Evolutionary conservation across 1,139 yeast genomes (phyloP).

Genomic region (Pichia cactophila): DNA sequence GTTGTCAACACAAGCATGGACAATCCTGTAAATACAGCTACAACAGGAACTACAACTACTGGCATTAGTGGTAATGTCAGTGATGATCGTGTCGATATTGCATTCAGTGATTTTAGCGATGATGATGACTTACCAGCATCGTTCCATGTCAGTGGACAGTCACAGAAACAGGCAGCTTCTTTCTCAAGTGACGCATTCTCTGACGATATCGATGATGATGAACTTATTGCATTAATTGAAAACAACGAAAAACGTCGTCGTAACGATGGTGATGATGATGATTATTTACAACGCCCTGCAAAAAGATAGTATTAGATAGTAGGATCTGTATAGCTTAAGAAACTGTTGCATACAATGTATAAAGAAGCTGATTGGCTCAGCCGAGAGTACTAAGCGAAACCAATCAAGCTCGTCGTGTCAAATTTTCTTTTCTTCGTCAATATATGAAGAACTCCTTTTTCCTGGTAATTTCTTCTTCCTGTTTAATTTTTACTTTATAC

Average conservation of each 20-base stretch:
- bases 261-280: not conserved
- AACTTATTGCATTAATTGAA: slow-evolving; percentile 4
- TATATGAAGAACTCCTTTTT: too few species aligned
- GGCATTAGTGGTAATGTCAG: not conserved
- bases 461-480: too few species aligned
- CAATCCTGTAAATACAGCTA: not conserved
- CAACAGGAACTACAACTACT: not conserved
- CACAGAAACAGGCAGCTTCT: slow-evolving; percentile 1
- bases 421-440: too few species aligned
- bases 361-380: too few species aligned
- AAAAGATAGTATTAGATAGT: not conserved
- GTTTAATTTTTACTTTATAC: too few species aligned
- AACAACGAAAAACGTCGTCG: not conserved
- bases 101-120: not conserved
- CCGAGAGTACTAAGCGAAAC: too few species aligned
- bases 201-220: slow-evolving; percentile 12
- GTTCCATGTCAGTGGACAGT: not conserved
- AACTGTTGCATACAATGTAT: not conserved
- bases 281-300: not conserved
- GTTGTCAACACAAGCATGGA: not conserved
- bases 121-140: slow-evolving; percentile 2
- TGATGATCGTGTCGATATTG: slow-evolving; percentile 4
- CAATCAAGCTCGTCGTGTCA: too few species aligned
- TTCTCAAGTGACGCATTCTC: slow-evolving; percentile 12
- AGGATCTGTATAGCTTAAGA: not conserved